These are phyloP conservation scores for Neofusicoccum laricinum DNA, from an alignment of 2,329 filamentous ascomycete genomes.

Conservation along the genomic window DNA sequence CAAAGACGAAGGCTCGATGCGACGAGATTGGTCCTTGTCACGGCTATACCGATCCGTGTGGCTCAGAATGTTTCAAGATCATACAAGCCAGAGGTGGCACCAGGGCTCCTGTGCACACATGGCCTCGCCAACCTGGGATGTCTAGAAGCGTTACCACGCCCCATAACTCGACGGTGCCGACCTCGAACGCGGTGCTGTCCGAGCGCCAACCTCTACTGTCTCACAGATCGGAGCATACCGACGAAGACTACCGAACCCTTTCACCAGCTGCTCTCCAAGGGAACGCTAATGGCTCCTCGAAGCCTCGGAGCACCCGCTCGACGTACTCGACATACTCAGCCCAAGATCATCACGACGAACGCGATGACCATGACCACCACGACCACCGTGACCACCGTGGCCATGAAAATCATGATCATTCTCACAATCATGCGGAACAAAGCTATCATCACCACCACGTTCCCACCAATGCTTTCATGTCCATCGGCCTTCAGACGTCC, in stretches of 20 bases:
- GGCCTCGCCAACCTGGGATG: conserved; percentile 4
- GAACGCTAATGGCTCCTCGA: conserved; percentile 17
- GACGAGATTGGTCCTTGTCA: conserved; percentile 60
- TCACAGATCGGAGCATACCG: conserved; percentile 18
- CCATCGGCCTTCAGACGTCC: conserved; percentile 92
- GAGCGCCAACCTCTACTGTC: conserved; percentile 29
- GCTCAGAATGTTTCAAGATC: conserved; percentile 58
- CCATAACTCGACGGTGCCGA: background rate
- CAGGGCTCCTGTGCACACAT: conserved; percentile 16
- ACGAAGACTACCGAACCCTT: conserved; percentile 20
- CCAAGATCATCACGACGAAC: conserved; percentile 17
- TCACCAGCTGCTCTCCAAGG: background rate
- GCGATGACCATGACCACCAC: conserved; percentile 21
- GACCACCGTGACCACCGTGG: conserved; percentile 15
- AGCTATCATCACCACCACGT: conserved; percentile 84
- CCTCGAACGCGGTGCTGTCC: background rate
- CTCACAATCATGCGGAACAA: conserved; percentile 1
- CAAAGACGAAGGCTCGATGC: conserved; percentile 49
- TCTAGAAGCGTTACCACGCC: conserved; percentile 1
- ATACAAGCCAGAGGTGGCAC: conserved; percentile 38
- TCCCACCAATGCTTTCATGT: conserved; percentile 86
- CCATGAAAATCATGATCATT: conserved; percentile 15
- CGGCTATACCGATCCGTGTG: conserved; percentile 61
- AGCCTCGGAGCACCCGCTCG: conserved; percentile 1
- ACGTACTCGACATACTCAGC: conserved; percentile 17